Evolutionary conservation across 2,329 filamentous ascomycete species (phyloP), one percentile per base, ranked within the genome.

Genomic region (Stemphylium vesicarium): DNA sequence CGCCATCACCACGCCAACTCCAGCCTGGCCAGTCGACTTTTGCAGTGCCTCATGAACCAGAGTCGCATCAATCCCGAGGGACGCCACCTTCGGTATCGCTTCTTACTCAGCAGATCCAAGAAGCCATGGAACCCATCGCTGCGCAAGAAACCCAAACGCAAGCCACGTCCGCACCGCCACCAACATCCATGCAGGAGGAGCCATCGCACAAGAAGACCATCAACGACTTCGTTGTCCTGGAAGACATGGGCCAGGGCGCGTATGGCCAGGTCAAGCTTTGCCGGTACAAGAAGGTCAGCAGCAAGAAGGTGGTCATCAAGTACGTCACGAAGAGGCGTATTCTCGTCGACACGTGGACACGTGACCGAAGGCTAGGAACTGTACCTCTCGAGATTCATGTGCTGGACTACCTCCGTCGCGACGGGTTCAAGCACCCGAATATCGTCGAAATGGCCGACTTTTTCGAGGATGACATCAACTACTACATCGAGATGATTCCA

Each of bases 401-500:
- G 32, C 81, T 99, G 13, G 92, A 99, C 75, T 99, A 94, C 71
- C 85, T 99, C 10, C 87, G 92, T 22, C 85, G 88, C 26, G 92
- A 88, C 56, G 85, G 83, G 20, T 78, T 86, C 58, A 82, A 81
- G 54, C 86, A 88, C 67, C 81, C 84, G 2, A 88, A 88, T 59
- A 88, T 88, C 58, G 85, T 88, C 38, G 85, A 88, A 67, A 88
- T 88, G 86, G 81, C 84, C 45, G 85, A 87, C 46, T 88, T 88
- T 72, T 88, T 88, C 67, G 86, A 88, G 73, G 91, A 96, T 64
- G 88, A 91, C 60, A 82, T 88, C 66, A 98, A 99, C 72, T 99
- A 99, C 78, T 99, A 99, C 76, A 99, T 99, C 65, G 95, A 98
- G 75, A 99, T 98, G 92, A 84, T 90, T 12, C 95, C 95, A 0